phyloP scores from a whole-genome alignment of 768 basidiomycete species.

The Rhodotorula kratochvilovae region DNA sequence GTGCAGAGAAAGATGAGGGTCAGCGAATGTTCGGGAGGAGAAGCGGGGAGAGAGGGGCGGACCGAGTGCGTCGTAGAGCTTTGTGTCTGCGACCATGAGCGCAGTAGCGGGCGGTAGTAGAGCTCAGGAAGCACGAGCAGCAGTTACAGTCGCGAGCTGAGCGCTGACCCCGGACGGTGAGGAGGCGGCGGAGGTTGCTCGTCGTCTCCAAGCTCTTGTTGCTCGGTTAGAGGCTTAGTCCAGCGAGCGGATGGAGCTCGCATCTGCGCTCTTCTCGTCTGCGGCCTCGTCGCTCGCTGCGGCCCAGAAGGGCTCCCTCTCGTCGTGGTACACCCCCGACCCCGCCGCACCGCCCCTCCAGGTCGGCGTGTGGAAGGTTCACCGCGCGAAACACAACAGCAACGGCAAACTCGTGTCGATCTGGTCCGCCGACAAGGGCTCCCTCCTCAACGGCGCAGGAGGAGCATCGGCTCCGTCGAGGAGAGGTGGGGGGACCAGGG shows the following conservation, averaged over 20 bases:
- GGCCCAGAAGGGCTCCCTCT: neutral
- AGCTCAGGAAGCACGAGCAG: too few species aligned
- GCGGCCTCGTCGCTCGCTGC: constrained; percentile 22
- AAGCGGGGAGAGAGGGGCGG: neutral
- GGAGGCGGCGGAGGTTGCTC: too few species aligned
- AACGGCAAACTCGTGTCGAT: constrained; percentile 86
- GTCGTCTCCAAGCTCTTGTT: too few species aligned
- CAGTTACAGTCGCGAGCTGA: too few species aligned
- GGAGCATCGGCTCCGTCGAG: neutral
- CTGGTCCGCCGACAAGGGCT: constrained; percentile 84
- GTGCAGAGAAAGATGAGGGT: neutral
- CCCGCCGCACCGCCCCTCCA: neutral
- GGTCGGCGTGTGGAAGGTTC: constrained; percentile 78
- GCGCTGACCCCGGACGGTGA: too few species aligned
- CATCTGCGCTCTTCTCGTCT: constrained; percentile 12
- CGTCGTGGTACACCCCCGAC: constrained; percentile 16
- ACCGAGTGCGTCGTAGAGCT: constrained; percentile 77
- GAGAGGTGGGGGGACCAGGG: constrained; percentile 51
- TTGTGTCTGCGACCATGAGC: constrained; percentile 48
- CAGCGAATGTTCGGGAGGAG: neutral
- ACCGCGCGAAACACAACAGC: constrained; percentile 78
- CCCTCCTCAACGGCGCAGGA: constrained; percentile 61
- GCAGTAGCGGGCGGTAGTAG: too few species aligned
- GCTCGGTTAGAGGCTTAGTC: too few species aligned
- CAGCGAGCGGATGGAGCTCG: constrained; percentile 20